Base-by-base conservation (phyloP, 2,329 filamentous ascomycete species). In the Fusarium sp. region DNA sequence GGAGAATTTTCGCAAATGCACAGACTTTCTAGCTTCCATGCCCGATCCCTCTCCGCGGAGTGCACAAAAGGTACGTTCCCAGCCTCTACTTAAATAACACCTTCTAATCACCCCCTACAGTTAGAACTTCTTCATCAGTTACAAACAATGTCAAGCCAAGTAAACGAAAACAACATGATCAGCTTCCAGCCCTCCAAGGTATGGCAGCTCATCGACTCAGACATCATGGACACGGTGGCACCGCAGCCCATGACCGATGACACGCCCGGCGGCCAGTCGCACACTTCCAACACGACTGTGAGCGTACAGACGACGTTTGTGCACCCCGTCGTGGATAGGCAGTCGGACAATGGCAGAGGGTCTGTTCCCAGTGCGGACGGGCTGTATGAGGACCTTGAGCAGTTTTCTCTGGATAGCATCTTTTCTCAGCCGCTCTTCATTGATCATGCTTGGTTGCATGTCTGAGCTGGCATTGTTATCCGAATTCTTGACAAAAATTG, bases 401-500 rank as follows among this genome's bases (percentile, higher is more conserved):
- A 70, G 36, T 70, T 59, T 64, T 70, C 67, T n/a, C 18, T 70
- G 2, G 67, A 70, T 46, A 70, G 66, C 34, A 70, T 70, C 56
- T 70, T 70, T 15, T 70, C 66, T 15, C 67, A 70, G n/a, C 67
- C 67, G 2, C 67, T 70, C 51, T 70, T 70, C 43, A 71, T 71
- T 9, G 67, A 70, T 31, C 67, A 70, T 44, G 67, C 67, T 8
- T 70, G 67, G 67, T 11, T 70, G 11, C 63, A 70, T 54, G 67
- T 70, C 23, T 70, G 44, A 59, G 34, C 5, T 48, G n/a, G n/a
- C n/a, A n/a, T n/a, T n/a, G n/a, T n/a, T n/a, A n/a, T n/a, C n/a
- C n/a, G n/a, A n/a, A n/a, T n/a, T n/a, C n/a, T n/a, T n/a, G n/a
- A n/a, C n/a, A n/a, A 27, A 47, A 23, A 23, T 23, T 23, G 23